A percentile compares a stretch with the other conserved stretches of the same genome.
These are phyloP conservation scores for Melanomma pulvis-pyrius DNA, from an alignment of 495 filamentous ascomycete genomes.

Conservation along the genomic window DNA sequence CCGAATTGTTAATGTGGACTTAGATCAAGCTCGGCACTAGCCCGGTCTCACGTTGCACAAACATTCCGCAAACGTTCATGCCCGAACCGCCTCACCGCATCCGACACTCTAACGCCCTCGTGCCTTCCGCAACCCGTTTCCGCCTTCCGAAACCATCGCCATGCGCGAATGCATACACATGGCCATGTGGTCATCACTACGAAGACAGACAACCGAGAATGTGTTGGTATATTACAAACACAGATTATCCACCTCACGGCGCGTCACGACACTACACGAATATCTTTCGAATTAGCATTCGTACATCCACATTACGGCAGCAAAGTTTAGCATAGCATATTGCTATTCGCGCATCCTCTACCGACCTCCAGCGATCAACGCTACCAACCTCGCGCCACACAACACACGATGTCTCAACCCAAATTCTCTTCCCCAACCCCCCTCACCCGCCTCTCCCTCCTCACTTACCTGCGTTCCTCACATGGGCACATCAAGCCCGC, in stretches of 20 bases:
- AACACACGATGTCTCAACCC: not conserved
- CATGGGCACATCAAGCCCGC: not conserved
- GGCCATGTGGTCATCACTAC: not conserved
- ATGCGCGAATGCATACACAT: not conserved
- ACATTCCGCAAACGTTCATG: not conserved
- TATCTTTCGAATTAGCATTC: too few species aligned
- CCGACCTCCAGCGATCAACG: too few species aligned
- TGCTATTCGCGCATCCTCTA: not conserved
- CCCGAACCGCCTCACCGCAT: not conserved
- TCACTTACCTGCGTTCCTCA: constrained; percentile 7
- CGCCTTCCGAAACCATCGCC: not conserved
- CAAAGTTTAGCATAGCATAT: too few species aligned
- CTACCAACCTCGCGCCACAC: not conserved
- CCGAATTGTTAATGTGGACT: not conserved
- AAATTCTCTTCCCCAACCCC: not conserved
- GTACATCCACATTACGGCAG: too few species aligned
- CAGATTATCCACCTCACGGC: not conserved
- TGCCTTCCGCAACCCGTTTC: not conserved
- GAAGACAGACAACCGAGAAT: too few species aligned
- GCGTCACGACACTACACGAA: not conserved
- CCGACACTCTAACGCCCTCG: not conserved
- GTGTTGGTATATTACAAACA: too few species aligned
- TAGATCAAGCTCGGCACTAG: not conserved
- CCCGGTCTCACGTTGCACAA: too few species aligned
- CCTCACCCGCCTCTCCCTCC: not conserved